Evolutionary conservation across 176 grass and related monocot genomes (phyloP).

Genomic region (Carex kokanica): DNA sequence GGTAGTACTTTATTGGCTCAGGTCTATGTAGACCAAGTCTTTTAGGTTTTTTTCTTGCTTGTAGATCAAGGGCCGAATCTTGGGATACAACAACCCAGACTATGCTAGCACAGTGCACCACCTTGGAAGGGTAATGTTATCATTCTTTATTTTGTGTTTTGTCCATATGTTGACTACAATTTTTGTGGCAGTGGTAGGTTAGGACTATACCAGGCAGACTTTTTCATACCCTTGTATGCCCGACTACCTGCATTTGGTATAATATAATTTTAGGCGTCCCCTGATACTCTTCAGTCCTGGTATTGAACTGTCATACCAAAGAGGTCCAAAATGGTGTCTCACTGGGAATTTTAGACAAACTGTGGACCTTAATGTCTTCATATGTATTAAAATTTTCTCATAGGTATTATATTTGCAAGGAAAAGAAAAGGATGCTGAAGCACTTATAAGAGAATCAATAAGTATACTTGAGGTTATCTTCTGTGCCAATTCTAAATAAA

Average conservation of each 20-base stretch:
- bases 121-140: constrained; percentile 65
- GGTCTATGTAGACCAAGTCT: too few relatives aligned
- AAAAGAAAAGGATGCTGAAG: constrained; percentile 68
- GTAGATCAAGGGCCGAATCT: too few relatives aligned
- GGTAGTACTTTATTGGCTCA: too few relatives aligned
- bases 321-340: not conserved
- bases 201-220: not conserved
- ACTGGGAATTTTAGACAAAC: not conserved
- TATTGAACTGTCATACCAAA: not conserved
- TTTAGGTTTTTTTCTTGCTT: too few relatives aligned
- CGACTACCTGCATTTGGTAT: not conserved
- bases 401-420: constrained; percentile 69
- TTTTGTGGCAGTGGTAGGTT: not conserved
- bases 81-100: too few relatives aligned
- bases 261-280: not conserved
- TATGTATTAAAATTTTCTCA: constrained; percentile 16
- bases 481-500: constrained; percentile 5
- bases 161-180: constrained; percentile 5
- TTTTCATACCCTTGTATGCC: not conserved
- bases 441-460: constrained; percentile 72
- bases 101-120: constrained; percentile 88
- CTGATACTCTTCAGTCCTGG: not conserved
- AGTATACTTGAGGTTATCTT: constrained; percentile 77
- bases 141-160: constrained; percentile 28
- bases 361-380: not conserved